Base-by-base conservation (phyloP, 2,329 filamentous ascomycete genomes). In the Pezicula rhizophila region DNA sequence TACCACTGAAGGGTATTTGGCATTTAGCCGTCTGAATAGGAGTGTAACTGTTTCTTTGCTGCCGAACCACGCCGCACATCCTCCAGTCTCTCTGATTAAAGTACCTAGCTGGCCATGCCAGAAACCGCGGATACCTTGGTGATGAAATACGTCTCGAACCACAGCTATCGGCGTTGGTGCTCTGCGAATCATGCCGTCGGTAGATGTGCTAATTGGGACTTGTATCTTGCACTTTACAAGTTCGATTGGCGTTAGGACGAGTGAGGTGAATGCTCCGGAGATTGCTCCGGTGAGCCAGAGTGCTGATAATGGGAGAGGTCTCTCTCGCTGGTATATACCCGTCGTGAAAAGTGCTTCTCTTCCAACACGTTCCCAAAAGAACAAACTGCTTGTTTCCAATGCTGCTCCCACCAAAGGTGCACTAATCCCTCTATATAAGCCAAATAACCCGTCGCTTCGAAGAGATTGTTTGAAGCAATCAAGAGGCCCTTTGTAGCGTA, bases 191-290 rank as follows among this genome's bases (percentile, higher is more conserved):
- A 64, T 65, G 18, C 72, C 73, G 20, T 70, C 69, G 1, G 70
- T 65, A 6, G 62, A 51, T 1, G 64, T 47, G 17, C 50, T 48
- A 14, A 60, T 63, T 8, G 78, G 89, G 1, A 92, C 91, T 67
- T 99, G 93, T 71, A 99, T 95, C 70, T 93, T 95, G 78, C 93
- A 99, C 71, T 99, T 99, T 65, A 99, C 87, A 46, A 99, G 80
- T 70, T 99, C 93, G 57, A 99, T 89, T 0, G 93, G 93, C 0
- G 93, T 99, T 53, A 99, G 80, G 28, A 96, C 82, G 42, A 96
- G 77, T 0, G 89, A 96, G 0, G 93, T 95, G 61, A 96, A 87
- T 35, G 87, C 86, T 31, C 93, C 93, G 1, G 91, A 86, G 50
- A 89, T 85, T 43, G 88, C 92, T 42, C 93, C 93, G 15, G 89